phyloP scores from a whole-genome alignment of 2,329 filamentous ascomycete genomes.

The Aspergillus niger region DNA sequence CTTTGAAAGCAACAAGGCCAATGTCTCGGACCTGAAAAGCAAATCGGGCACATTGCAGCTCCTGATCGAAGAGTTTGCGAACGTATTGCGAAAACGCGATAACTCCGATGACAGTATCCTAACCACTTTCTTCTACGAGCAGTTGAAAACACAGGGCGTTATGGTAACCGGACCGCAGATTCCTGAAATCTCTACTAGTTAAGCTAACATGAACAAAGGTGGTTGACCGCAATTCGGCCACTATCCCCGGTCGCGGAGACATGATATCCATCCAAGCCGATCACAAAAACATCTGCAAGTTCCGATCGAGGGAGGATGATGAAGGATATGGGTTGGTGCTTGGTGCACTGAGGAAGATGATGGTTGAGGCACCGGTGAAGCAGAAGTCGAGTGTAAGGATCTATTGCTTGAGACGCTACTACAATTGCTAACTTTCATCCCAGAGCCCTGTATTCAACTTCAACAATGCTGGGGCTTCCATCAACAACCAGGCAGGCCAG shows the following conservation, averaged over 20 bases:
- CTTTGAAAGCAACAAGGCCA: background rate
- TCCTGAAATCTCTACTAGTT: no score
- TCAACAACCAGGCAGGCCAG: background rate
- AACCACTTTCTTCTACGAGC: background rate
- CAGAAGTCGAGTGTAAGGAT: background rate
- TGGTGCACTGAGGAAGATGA: background rate
- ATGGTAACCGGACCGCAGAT: background rate
- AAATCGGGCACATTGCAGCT: background rate
- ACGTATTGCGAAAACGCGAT: background rate
- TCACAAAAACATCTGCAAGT: background rate
- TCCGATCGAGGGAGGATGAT: background rate
- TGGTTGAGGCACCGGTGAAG: background rate
- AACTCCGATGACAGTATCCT: background rate
- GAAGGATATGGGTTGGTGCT: background rate
- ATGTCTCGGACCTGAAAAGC: background rate
- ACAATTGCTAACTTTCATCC: background rate
- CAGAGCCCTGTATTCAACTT: background rate
- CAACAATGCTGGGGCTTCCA: background rate
- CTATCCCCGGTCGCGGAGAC: background rate
- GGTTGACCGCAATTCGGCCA: background rate
- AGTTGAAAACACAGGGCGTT: background rate
- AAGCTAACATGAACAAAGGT: background rate
- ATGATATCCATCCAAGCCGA: background rate
- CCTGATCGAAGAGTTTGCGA: background rate
- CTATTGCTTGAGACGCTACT: no score